Base-by-base conservation (phyloP, 2,329 filamentous ascomycete genomes). In the Colletotrichum incanum region DNA sequence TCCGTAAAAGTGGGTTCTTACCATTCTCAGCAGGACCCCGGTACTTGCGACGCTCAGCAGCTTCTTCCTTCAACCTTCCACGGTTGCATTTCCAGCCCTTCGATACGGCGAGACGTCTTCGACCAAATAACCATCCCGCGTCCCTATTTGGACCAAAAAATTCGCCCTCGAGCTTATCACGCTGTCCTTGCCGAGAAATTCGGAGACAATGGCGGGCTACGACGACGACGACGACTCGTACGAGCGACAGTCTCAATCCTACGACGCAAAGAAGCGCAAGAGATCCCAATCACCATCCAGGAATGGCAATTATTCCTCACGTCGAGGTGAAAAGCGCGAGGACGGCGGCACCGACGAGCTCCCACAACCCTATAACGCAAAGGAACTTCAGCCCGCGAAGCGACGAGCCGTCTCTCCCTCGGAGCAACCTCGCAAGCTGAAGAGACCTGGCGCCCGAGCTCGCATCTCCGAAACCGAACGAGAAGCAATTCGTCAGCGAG, bases 401-500 rank as follows among this genome's bases (percentile, higher is more conserved):
- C 88, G 89, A 77, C 87, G 88, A 60, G 86, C 86, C 71, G 79
- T 88, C 20, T 90, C 89, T 1, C 82, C 85, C 45, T 90, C 89
- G 1, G 86, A 87, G 11, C 81, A 85, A 49, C 89, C 90, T 12
- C 90, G 92, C 62, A 93, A 91, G 79, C 87, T 88, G 67, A 94
- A 94, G 81, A 89, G 92, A 6, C 93, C 92, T 1, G 91, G 91
- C 5, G 88, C 89, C 71, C 87, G 90, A 67, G 88, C 91, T 16
- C 89, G 93, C 73, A 91, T 96, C 73, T 90, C 90, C 41, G 90
- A 90, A 66, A 83, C 89, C 39, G 91, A 94, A 77, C 88, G 90
- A 41, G 91, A 93, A 76, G 90, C 90, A 31, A 92, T 93, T 65
- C 90, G 91, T 37, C 87, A 90, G 76, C 87, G 88, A 65, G 86